Evolutionary conservation across 1,139 yeast genomes (phyloP).

Genomic region (Taphrina communis): DNA sequence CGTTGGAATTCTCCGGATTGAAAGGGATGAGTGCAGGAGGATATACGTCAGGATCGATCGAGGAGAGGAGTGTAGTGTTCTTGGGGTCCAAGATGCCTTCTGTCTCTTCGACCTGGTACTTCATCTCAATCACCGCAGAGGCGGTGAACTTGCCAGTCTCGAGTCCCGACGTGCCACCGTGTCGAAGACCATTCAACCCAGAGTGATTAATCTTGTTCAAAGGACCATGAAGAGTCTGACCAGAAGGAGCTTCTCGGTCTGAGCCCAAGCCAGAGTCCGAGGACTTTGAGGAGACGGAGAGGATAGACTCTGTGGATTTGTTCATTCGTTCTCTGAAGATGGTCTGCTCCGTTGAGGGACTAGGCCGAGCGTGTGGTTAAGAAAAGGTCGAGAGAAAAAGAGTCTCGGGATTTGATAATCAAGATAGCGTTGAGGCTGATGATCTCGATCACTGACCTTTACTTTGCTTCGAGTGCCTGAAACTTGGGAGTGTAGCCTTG

Average conservation of each 20-base stretch:
- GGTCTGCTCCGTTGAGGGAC: slow-evolving; percentile 12
- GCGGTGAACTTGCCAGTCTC: slow-evolving; percentile 40
- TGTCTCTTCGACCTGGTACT: slow-evolving; percentile 36
- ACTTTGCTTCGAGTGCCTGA: too few relatives aligned
- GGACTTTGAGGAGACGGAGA: slow-evolving; percentile 18
- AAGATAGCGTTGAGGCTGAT: slow-evolving; percentile 19
- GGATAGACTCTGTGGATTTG: slow-evolving; percentile 18
- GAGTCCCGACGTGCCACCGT: slow-evolving; percentile 37
- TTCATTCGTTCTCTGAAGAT: slow-evolving; percentile 6
- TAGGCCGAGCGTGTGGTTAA: not conserved
- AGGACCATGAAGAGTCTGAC: slow-evolving; percentile 38
- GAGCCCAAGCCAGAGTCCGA: slow-evolving; percentile 37
- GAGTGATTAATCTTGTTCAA: slow-evolving; percentile 34
- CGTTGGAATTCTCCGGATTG: slow-evolving; percentile 31
- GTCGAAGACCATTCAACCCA: slow-evolving; percentile 39
- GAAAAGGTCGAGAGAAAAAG: slow-evolving; percentile 2
- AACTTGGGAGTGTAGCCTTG: too few relatives aligned
- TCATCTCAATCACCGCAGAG: slow-evolving; percentile 34
- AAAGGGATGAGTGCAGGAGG: slow-evolving; percentile 26
- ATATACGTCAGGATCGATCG: slow-evolving; percentile 24
- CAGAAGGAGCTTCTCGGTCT: slow-evolving; percentile 30
- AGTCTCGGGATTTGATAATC: slow-evolving; percentile 11
- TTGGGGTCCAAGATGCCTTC: slow-evolving; percentile 31
- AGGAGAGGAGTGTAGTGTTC: slow-evolving; percentile 26
- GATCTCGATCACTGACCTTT: not conserved